These are phyloP conservation scores for Fremontodendron californicum DNA, from an alignment of 345 rosid genomes.

Conservation along the genomic window DNA sequence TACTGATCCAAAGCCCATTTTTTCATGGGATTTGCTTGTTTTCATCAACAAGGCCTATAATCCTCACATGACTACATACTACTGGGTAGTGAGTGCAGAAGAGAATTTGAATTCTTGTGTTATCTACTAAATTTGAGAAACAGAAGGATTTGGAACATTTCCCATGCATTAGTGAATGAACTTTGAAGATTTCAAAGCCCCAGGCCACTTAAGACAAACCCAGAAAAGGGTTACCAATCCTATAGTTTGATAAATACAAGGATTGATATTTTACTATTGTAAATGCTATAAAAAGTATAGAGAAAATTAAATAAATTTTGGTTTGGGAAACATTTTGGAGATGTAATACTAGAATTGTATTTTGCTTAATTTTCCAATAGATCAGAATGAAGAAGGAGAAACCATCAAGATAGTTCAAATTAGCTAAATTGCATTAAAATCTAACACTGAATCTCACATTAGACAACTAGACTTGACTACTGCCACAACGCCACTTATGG, in stretches of 20 bases:
- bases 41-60: slow-evolving; percentile 18
- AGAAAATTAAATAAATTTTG: background rate
- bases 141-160: background rate
- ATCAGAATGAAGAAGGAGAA: no score
- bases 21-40: background rate
- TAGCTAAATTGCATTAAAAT: no score
- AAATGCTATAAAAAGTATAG: background rate
- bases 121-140: slow-evolving; percentile 26
- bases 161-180: background rate
- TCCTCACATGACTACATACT: slow-evolving; percentile 23
- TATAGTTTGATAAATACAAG: background rate
- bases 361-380: background rate
- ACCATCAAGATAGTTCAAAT: no score
- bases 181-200: background rate
- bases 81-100: slow-evolving; percentile 34
- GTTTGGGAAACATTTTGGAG: no score
- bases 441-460: no score
- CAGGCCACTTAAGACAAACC: background rate
- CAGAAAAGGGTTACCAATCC: background rate
- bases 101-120: slow-evolving; percentile 53
- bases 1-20: background rate
- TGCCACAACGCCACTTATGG: no score
- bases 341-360: background rate
- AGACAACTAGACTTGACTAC: no score
- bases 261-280: background rate